phyloP scores from a whole-genome alignment of 345 rosid genomes.

The Lepidium sativum region DNA sequence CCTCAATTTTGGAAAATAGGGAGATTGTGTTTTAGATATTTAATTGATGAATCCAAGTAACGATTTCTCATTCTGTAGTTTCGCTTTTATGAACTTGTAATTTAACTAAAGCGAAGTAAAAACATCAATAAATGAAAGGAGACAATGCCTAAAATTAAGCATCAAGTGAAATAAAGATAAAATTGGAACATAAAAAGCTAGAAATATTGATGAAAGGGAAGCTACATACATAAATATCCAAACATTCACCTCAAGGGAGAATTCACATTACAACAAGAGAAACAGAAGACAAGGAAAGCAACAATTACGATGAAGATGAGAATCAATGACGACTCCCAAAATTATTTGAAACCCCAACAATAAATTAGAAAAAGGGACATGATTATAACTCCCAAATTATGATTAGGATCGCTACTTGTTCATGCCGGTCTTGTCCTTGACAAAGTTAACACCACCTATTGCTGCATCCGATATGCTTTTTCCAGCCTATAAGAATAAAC shows the following conservation, averaged over 20 bases:
- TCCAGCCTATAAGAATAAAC: slow-evolving; percentile 36
- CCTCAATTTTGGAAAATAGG: too few species aligned
- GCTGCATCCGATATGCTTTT: slow-evolving; percentile 41
- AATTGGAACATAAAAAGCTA: too few species aligned
- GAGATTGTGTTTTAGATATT: too few species aligned
- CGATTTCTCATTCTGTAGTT: too few species aligned
- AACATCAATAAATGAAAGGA: too few species aligned
- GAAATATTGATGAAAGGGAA: too few species aligned
- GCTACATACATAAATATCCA: neutral
- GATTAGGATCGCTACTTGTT: slow-evolving; percentile 18
- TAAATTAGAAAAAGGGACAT: neutral
- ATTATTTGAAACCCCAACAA: slow-evolving; percentile 12
- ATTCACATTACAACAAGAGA: neutral
- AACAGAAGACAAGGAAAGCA: neutral
- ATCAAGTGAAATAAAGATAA: too few species aligned
- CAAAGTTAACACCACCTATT: slow-evolving; percentile 53
- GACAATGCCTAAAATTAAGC: too few species aligned
- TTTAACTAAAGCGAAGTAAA: too few species aligned
- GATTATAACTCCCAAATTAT: neutral
- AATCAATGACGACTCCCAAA: slow-evolving; percentile 6
- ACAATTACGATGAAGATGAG: neutral
- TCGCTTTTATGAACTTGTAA: too few species aligned
- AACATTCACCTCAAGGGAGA: neutral
- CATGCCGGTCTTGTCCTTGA: slow-evolving; percentile 51
- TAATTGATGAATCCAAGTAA: too few species aligned